These are phyloP conservation scores for Phaeosphaeria sp. DNA, from an alignment of 2,329 filamentous ascomycete genomes.

Conservation along the genomic window DNA sequence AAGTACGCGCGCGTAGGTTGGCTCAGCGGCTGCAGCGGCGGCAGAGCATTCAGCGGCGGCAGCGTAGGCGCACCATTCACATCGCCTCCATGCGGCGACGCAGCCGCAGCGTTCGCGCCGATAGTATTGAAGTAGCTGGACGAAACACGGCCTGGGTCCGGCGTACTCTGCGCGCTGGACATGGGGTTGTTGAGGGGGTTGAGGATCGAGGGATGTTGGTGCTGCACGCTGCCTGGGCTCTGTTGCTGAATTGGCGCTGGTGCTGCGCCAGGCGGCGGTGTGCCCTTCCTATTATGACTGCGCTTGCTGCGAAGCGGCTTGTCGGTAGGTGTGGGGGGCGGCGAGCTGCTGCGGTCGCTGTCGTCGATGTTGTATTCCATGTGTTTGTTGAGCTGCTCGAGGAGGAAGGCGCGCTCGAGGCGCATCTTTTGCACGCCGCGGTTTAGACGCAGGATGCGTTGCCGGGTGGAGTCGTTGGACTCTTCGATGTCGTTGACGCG, in stretches of 20 bases:
- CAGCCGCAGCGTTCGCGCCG: constrained; percentile 17
- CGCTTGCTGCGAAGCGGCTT: constrained; percentile 79
- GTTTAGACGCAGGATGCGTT: constrained; percentile 79
- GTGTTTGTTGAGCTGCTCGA: constrained; percentile 56
- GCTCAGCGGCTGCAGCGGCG: constrained; percentile 32
- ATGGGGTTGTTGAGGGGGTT: constrained; percentile 32
- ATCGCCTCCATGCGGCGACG: constrained; percentile 23
- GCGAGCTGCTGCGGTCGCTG: constrained; percentile 79
- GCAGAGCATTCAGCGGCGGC: constrained; percentile 34
- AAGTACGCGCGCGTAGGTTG: constrained; percentile 33
- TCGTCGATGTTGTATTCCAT: constrained; percentile 61
- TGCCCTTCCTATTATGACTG: constrained; percentile 62
- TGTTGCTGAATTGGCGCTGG: neutral
- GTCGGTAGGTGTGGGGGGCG: constrained; percentile 81
- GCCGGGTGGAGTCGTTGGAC: constrained; percentile 82
- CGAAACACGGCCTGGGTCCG: constrained; percentile 41
- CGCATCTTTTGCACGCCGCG: constrained; percentile 91
- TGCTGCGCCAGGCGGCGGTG: constrained; percentile 33
- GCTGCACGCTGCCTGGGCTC: constrained; percentile 20
- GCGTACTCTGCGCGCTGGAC: constrained; percentile 48
- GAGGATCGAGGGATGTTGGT: neutral
- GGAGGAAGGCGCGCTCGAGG: constrained; percentile 74
- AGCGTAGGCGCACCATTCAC: constrained; percentile 39
- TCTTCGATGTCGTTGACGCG: constrained; percentile 91
- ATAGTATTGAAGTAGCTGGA: constrained; percentile 41